phyloP scores from a whole-genome alignment of 2,329 filamentous ascomycete genomes.

The Paecilomyces sp. region DNA sequence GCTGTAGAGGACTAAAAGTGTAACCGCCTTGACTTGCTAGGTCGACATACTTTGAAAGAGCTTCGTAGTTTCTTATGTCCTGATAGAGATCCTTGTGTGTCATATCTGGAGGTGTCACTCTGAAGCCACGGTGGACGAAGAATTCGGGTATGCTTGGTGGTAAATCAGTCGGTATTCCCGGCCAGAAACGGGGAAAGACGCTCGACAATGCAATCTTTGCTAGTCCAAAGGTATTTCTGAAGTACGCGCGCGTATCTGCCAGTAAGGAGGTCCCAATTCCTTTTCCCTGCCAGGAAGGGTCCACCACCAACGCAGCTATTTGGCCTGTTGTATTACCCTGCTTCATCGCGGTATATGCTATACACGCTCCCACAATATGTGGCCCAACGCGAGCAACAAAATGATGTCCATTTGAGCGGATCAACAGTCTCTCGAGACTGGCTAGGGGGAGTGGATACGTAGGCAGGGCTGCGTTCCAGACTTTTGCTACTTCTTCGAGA shows the following conservation, averaged over 20 bases:
- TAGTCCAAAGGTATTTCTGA: slow-evolving; percentile 17
- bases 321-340: slow-evolving; percentile 17
- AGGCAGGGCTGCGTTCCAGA: slow-evolving; percentile 32
- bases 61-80: slow-evolving; percentile 28
- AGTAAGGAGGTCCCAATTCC: slow-evolving; percentile 34
- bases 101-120: slow-evolving; percentile 15
- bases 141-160: slow-evolving; percentile 28
- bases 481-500: slow-evolving; percentile 17
- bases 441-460: slow-evolving; percentile 24
- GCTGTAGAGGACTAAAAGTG: slow-evolving; percentile 28
- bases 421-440: slow-evolving; percentile 20
- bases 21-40: slow-evolving; percentile 27
- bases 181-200: slow-evolving; percentile 40
- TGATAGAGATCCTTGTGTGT: slow-evolving; percentile 34
- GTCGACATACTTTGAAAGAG: slow-evolving; percentile 26
- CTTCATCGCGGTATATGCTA: slow-evolving; percentile 24
- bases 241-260: slow-evolving; percentile 18
- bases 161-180: slow-evolving; percentile 35
- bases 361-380: slow-evolving; percentile 29
- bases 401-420: slow-evolving; percentile 21
- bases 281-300: slow-evolving; percentile 23
- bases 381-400: slow-evolving; percentile 23
- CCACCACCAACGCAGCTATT: slow-evolving; percentile 32
- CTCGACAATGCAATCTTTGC: slow-evolving; percentile 19
- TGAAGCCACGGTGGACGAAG: slow-evolving; percentile 36